Evolutionary conservation across 2,329 filamentous ascomycete species (phyloP), one percentile per base, ranked within the genome.

Genomic region (Didymella exigua): DNA sequence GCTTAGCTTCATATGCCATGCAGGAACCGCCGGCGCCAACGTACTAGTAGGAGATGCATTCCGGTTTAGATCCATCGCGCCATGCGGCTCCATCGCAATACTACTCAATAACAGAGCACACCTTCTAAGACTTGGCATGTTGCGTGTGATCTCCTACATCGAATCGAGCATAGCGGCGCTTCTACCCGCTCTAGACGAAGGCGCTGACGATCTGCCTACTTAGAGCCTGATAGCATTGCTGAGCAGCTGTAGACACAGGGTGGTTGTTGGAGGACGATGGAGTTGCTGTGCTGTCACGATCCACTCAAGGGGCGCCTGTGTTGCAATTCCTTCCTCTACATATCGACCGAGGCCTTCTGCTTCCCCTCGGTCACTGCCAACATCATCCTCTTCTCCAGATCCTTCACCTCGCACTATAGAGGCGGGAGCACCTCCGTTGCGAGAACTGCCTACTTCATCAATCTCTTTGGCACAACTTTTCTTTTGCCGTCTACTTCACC

Each of bases 1-100:
- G 27, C 37, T 29, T 50, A 37, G 52, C 24, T 23, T 37, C 47
- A 41, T 55, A 41, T 41, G 19, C 41, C 13, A 30, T 50, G 46
- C 52, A 55, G 52, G 54, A 43, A 46, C 43, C 6, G 30, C 19
- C 36, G 48, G 37, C 48, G 54, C 42, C 48, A 56, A 48, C 52
- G 46, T 49, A 40, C 43, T 26, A 8, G 30, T 43, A 51, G 24
- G 47, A 51, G 42, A 11, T 26, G 11, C 30, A n/a, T 26, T 37
- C 54, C 54, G 43, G 23, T 2, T 31, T 3, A 47, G 27, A 26
- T 21, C 36, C 36, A 43, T 34, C 10, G 37, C 47, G 23, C 24
- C 19, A 44, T 56, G 54, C 43, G 51, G 27, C 36, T 44, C 4
- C n/a, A 23, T 19, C 42, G 47, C 44, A 31, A 48, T 38, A 29